Percentiles rank a stretch among this genome's conserved stretches.
These are phyloP conservation scores for Glaciozyma antarctica DNA, from an alignment of 768 basidiomycete species.

Conservation along the genomic window DNA sequence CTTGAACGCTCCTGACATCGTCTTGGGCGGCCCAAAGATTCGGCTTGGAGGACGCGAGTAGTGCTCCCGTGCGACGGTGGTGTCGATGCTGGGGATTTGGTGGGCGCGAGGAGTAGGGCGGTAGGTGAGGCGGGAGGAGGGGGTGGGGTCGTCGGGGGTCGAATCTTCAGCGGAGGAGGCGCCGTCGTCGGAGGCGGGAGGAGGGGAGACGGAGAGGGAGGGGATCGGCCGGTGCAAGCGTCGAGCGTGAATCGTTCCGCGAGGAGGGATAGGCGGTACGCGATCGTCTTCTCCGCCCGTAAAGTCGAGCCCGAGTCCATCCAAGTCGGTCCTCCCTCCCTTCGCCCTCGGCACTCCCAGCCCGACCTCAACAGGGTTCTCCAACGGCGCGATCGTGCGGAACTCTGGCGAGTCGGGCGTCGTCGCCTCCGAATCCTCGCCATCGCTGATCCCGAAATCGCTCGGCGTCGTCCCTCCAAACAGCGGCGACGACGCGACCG, in stretches of 20 bases:
- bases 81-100: not conserved
- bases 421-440: not conserved
- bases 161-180: conserved; percentile 8
- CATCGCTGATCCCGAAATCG: not conserved
- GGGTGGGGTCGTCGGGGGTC: conserved; percentile 15
- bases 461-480: not conserved
- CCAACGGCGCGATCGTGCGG: not conserved
- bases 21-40: conserved; percentile 8
- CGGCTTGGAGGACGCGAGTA: not conserved
- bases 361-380: not conserved
- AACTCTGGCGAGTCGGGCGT: not conserved
- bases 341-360: too few species aligned
- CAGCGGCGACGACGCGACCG: not conserved
- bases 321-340: not conserved
- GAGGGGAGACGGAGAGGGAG: conserved; percentile 21
- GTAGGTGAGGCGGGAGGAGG: conserved; percentile 14
- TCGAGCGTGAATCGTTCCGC: not conserved
- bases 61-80: not conserved
- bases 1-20: conserved; percentile 1
- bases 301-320: conserved; percentile 8
- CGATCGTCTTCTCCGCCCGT: not conserved
- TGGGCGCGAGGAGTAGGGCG: conserved; percentile 5
- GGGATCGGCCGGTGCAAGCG: conserved; percentile 9
- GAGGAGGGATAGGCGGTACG: not conserved
- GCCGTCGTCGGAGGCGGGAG: conserved; percentile 5